phyloP scores from a whole-genome alignment of 1,139 yeast genomes.

The Geotrichum europaeum region DNA sequence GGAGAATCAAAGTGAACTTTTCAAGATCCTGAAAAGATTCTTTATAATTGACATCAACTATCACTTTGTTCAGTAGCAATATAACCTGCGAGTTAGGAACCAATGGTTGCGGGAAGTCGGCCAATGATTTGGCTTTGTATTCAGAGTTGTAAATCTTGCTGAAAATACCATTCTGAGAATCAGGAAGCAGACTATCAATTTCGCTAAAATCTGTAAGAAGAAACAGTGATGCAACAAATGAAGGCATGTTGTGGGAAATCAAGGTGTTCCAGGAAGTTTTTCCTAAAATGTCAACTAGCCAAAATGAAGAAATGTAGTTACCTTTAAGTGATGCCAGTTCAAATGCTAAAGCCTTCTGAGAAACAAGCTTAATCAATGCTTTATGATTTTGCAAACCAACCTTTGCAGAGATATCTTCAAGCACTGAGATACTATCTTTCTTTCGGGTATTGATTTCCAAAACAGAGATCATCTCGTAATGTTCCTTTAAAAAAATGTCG shows the following conservation, averaged over 20 bases:
- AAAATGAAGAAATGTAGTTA: background rate
- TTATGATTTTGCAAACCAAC: background rate
- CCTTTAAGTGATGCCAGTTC: constrained; percentile 2
- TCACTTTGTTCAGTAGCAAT: background rate
- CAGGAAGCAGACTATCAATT: background rate
- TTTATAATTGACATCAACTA: background rate
- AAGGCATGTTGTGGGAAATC: background rate
- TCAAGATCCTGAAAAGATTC: background rate
- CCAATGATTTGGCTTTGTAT: background rate
- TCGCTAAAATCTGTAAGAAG: constrained; percentile 10
- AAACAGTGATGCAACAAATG: constrained; percentile 5
- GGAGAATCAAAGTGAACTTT: constrained; percentile 1
- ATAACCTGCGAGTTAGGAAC: background rate
- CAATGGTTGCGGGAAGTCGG: constrained; percentile 10
- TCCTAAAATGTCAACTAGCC: constrained; percentile 7
- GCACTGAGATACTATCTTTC: background rate
- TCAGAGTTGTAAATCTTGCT: constrained; percentile 1
- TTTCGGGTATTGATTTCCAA: background rate
- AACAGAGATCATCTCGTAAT: constrained; percentile 4
- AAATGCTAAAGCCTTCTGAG: constrained; percentile 9
- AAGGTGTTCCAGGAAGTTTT: constrained; percentile 2
- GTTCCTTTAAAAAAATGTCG: constrained; percentile 1
- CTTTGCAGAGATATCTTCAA: constrained; percentile 2
- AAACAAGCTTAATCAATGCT: background rate
- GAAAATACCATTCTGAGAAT: background rate